Evolutionary conservation across 768 basidiomycete genomes (phyloP).

Genomic region (Serendipita sp.): DNA sequence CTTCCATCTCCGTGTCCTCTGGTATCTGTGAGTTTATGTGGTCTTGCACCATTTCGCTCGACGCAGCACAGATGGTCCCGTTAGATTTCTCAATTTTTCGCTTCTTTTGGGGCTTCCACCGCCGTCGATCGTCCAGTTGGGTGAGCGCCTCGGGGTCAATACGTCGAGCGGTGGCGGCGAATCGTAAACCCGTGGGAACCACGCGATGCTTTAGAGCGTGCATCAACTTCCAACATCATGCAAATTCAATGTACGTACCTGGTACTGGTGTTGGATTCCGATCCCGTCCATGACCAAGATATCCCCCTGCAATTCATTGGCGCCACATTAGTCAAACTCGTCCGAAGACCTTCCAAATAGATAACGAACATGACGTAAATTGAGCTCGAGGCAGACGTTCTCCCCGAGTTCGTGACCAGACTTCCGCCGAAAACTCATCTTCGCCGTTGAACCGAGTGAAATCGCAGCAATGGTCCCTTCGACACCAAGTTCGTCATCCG

Average conservation of each 20-base stretch:
- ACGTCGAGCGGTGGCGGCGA: conserved; percentile 61
- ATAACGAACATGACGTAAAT: neutral
- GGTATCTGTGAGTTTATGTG: too few relatives aligned
- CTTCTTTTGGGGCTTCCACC: too few relatives aligned
- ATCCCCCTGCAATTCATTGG: conserved; percentile 39
- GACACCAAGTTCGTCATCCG: conserved; percentile 56
- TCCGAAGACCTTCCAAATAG: neutral
- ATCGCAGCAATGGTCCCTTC: conserved; percentile 59
- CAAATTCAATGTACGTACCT: conserved; percentile 19
- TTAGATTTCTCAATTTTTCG: too few relatives aligned
- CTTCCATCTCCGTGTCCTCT: too few relatives aligned
- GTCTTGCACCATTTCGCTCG: too few relatives aligned
- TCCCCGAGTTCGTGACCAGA: conserved; percentile 33
- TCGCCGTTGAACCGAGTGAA: conserved; percentile 57
- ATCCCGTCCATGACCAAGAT: conserved; percentile 62
- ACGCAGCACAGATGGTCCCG: too few relatives aligned
- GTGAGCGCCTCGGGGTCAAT: conserved; percentile 20
- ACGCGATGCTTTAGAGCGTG: conserved; percentile 42
- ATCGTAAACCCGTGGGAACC: conserved; percentile 54
- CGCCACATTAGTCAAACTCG: too few relatives aligned
- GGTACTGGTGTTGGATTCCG: conserved; percentile 49
- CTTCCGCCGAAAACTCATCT: conserved; percentile 56
- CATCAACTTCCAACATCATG: conserved; percentile 10
- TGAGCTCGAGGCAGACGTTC: conserved; percentile 23
- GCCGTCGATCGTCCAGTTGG: too few relatives aligned